Percentiles rank a stretch among this genome's conserved stretches.
These are phyloP conservation scores for Yarrowia porcina DNA, from an alignment of 805 yeast genomes.

Conservation along the genomic window DNA sequence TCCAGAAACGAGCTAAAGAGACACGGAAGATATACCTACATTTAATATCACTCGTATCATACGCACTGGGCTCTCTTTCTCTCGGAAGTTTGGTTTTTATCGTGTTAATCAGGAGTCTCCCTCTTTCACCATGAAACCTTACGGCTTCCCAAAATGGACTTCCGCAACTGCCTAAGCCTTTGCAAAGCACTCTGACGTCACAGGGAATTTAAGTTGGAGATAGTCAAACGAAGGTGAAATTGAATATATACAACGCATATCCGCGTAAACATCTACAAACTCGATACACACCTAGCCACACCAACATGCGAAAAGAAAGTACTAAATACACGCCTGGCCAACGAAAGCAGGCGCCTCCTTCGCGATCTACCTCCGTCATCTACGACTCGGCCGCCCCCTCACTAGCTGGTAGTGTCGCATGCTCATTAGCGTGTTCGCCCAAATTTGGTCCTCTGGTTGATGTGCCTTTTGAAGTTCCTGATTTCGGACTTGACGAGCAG, in stretches of 20 bases:
- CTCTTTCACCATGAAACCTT: neutral
- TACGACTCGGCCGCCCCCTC: constrained; percentile 7
- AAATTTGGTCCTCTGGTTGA: neutral
- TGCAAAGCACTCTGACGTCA: neutral
- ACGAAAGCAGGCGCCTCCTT: constrained; percentile 5
- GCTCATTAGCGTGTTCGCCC: neutral
- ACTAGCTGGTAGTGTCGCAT: neutral
- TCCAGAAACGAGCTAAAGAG: neutral
- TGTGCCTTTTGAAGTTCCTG: neutral
- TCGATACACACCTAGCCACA: neutral
- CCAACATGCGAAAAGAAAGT: neutral
- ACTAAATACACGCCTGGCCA: neutral
- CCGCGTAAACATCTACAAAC: neutral
- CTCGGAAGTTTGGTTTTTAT: neutral
- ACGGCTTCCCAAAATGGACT: constrained; percentile 5
- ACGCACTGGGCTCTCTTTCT: neutral
- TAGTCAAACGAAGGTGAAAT: neutral
- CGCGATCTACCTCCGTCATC: constrained; percentile 8
- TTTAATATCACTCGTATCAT: neutral
- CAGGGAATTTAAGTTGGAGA: neutral
- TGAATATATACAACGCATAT: constrained; percentile 1
- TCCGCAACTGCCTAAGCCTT: neutral
- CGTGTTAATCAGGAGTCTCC: neutral
- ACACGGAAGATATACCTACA: neutral
- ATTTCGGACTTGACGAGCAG: neutral